phyloP scores from a whole-genome alignment of 106 monocot genomes.

The Acorus gramineus region DNA sequence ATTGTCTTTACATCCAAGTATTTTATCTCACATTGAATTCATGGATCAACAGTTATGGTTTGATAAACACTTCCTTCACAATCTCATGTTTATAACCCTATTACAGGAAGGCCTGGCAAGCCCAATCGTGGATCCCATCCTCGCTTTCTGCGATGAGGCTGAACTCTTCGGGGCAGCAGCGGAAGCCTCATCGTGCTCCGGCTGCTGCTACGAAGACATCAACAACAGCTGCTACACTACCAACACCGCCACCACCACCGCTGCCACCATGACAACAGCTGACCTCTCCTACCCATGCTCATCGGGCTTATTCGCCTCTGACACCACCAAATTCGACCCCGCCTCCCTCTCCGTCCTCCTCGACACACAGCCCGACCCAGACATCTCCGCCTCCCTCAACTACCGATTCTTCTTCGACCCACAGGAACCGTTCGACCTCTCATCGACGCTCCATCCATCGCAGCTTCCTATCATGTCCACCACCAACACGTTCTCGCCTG shows the following conservation, averaged over 20 bases:
- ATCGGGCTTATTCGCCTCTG: constrained; percentile 27
- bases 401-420: not conserved
- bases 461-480: too few species aligned
- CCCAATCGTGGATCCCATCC: constrained; percentile 39
- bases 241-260: not conserved
- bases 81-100: too few species aligned
- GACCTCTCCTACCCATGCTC: constrained; percentile 10
- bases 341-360: constrained; percentile 35
- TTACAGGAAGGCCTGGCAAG: constrained; percentile 42
- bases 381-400: constrained; percentile 3
- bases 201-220: constrained; percentile 1
- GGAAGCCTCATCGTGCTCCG: constrained; percentile 18
- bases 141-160: constrained; percentile 46
- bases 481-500: too few species aligned
- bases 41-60: too few species aligned
- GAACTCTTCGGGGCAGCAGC: constrained; percentile 3
- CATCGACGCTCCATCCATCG: too few species aligned
- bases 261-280: constrained; percentile 2
- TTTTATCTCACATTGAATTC: too few species aligned
- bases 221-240: not conserved
- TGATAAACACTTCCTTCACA: too few species aligned
- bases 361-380: constrained; percentile 8
- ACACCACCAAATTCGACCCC: constrained; percentile 22
- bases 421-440: constrained; percentile 13
- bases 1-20: too few species aligned